These are phyloP conservation scores for Pichia sp. DNA, from an alignment of 1,139 yeast genomes.

Conservation along the genomic window DNA sequence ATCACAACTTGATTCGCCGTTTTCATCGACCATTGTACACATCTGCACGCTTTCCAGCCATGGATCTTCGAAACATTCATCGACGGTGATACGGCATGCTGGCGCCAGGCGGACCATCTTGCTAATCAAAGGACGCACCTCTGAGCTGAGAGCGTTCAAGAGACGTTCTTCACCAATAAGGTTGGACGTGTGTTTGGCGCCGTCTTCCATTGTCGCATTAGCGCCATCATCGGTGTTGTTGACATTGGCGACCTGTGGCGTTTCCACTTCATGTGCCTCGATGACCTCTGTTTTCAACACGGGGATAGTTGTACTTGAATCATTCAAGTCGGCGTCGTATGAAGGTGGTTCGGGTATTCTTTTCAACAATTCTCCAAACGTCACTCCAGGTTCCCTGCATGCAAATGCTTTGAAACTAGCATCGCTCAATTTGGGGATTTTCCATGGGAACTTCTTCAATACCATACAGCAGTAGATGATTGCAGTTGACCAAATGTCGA, in stretches of 20 bases:
- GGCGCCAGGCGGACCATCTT: constrained; percentile 80
- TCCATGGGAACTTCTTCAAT: constrained; percentile 94
- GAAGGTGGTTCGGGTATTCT: constrained; percentile 33
- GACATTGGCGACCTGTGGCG: no score
- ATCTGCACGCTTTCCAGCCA: constrained; percentile 66
- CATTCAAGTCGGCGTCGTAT: constrained; percentile 18
- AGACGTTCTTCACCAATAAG: constrained; percentile 69
- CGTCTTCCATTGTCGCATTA: constrained; percentile 7
- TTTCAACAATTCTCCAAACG: constrained; percentile 34
- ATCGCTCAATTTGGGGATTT: constrained; percentile 83
- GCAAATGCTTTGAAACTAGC: constrained; percentile 73
- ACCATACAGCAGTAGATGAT: constrained; percentile 96
- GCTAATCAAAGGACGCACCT: constrained; percentile 59
- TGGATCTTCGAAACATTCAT: constrained; percentile 72
- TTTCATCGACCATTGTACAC: constrained; percentile 55
- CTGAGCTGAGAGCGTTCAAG: constrained; percentile 64
- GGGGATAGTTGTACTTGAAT: constrained; percentile 3
- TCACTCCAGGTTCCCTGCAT: constrained; percentile 40
- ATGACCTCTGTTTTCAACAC: constrained; percentile 6
- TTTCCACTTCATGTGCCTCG: constrained; percentile 13
- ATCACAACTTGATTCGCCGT: constrained; percentile 32
- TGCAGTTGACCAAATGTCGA: constrained; percentile 94
- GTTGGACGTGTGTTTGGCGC: constrained; percentile 45
- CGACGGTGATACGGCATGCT: constrained; percentile 79
- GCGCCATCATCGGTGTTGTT: constrained; percentile 2